phyloP scores from a whole-genome alignment of 345 rosid genomes.

The Litchi chinensis region DNA sequence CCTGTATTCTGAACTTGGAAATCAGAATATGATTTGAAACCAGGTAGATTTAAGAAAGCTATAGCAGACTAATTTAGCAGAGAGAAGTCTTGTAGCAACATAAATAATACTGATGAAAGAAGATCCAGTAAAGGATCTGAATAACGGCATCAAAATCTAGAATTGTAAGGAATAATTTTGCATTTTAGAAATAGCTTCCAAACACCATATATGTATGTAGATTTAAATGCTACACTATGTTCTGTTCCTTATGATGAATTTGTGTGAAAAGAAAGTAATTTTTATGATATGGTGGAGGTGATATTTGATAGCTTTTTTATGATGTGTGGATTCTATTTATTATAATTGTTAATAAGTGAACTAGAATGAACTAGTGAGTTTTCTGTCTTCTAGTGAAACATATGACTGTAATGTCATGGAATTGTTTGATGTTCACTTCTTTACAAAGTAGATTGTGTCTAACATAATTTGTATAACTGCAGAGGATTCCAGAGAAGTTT shows the following conservation, averaged over 20 bases:
- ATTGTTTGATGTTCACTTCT: not conserved
- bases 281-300: not conserved
- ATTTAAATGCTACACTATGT: too few species aligned
- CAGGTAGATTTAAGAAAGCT: not conserved
- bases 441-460: too few species aligned
- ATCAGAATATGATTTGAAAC: not conserved
- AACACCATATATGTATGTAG: too few species aligned
- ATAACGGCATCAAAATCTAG: not conserved
- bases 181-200: not conserved
- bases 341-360: not conserved
- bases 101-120: too few species aligned
- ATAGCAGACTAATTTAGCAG: not conserved
- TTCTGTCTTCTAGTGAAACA: not conserved
- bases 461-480: not conserved
- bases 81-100: too few species aligned
- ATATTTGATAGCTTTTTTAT: not conserved
- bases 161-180: not conserved
- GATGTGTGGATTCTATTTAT: not conserved
- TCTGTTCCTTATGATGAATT: too few species aligned
- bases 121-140: too few species aligned
- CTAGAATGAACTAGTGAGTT: not conserved
- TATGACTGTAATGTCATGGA: too few species aligned
- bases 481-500: not conserved
- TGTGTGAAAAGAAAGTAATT: not conserved
- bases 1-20: not conserved